Conservation (phyloP, 139 green algal species). For the Chlamydomonas sp. region DNA sequence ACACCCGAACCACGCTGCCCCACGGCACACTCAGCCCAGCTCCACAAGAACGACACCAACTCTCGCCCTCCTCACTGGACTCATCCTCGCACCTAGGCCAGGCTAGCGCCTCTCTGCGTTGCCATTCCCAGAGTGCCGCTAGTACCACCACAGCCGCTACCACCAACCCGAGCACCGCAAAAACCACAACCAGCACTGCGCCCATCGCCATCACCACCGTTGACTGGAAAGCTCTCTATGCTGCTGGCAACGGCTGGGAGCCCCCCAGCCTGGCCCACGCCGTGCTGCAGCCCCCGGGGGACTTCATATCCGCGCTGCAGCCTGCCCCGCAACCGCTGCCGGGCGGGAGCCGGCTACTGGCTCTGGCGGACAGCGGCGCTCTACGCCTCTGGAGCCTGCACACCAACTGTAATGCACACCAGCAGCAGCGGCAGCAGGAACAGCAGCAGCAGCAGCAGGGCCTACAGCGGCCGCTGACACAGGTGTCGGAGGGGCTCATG, state of each 20-base stretch:
- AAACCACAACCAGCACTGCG: not conserved
- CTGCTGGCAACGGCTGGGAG: constrained; percentile 13
- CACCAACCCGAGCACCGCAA: no score
- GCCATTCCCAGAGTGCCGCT: not conserved
- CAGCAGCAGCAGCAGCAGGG: constrained; percentile 1
- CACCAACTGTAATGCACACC: constrained; percentile 1
- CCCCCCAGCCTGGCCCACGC: constrained; percentile 7
- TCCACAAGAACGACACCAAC: no score
- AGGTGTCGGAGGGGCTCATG: no score
- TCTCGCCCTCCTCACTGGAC: no score
- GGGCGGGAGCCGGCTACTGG: not conserved
- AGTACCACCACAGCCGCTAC: no score
- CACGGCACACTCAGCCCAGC: no score
- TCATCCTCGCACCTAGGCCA: no score
- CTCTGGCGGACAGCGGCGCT: not conserved
- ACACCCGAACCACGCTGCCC: no score
- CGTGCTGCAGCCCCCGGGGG: not conserved
- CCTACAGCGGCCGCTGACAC: constrained; percentile 7
- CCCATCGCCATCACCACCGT: not conserved
- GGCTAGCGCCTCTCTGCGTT: no score
- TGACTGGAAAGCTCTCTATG: not conserved
- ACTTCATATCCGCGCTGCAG: constrained; percentile 9
- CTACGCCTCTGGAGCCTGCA: not conserved
- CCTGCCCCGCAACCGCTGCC: not conserved
- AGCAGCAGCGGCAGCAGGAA: not conserved